Evolutionary conservation across 805 yeast species (phyloP), one percentile per base, ranked within the genome.

Genomic region (Maudiozyma pseudohumilis): DNA sequence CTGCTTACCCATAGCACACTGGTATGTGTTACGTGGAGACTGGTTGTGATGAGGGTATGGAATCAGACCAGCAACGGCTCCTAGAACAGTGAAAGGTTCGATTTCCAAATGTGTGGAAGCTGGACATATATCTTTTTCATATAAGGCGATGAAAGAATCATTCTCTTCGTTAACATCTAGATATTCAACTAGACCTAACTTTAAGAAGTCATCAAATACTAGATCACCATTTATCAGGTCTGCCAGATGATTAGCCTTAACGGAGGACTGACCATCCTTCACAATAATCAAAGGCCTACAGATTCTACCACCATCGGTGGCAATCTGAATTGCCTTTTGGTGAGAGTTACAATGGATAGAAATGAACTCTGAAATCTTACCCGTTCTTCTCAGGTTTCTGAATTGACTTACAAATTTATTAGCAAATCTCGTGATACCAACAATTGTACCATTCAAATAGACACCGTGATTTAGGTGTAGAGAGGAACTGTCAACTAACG

Each of bases 21-120:
- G 98, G 65, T 92, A 92, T 2, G 98, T 92, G 59, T 92, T 92
- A 77, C 98, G 89, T 43, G 98, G 98, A 39, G 96, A 88, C 69
- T 92, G 98, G 63, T 92, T 92, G 64, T 92, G 99, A 66, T 92
- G 97, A 11, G 99, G 99, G 81, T 89, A 92, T 13, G 99, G 99
- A 72, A 92, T 92, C 58, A 92, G 86, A 30, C 95, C 86, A 8
- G 99, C 99, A 36, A 96, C 95, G 42, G 92, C 96, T 61, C 99
- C 99, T 46, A 92, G 70, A 55, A 92, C 86, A 89, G 94, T 92
- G 32, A 94, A 82, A 64, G 96, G 95, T 59, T 92, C 98, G 49
- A 92, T 86, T 63, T 92, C 98, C 53, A 92, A 62, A 64, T 92
- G 98, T 0, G 97, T 88, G 22, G 80, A 75, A 9, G 69, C 65